Evolutionary conservation across 345 rosid genomes (phyloP), one percentile per base, ranked within the genome.

Genomic region (Cardamine resedifolia): DNA sequence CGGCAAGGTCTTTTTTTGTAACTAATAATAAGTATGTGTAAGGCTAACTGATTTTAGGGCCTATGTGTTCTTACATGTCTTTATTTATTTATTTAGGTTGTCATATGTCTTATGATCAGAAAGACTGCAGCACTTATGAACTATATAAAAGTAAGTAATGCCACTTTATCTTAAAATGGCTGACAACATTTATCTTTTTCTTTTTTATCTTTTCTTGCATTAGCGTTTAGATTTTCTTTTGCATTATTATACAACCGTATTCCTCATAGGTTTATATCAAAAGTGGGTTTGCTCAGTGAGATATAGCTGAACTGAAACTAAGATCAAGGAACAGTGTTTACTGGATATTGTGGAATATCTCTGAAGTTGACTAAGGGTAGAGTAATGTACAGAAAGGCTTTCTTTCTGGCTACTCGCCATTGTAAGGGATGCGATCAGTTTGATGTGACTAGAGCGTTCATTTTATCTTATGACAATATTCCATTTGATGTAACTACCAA

Each of bases 51-150:
- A 10, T 44, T 68, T 41, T 61, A 10, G 50, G 71, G 66, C n/a
- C 61, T 49, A 41, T 51, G 58, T 52, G 66, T 5, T 47, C 72
- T 77, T 64, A 77, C 57, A 30, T 71, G 63, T 38, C 16, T 23
- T 50, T n/a, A n/a, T n/a, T 30, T 76, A 51, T 68, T 9, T 76
- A 6, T 80, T 49, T 77, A 91, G 99, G 96, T 91, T 75, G 97
- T 90, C 78, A 79, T 88, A 66, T 95, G 97, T 79, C 89, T 95
- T 53, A 87, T 95, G 97, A 64, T 95, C 74, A 89, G 98, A 76
- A 95, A 88, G 87, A 88, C 97, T 11, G 83, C 87, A 6, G 83
- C 87, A 50, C 94, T 95, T 48, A 85, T 92, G 96, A 86, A 81
- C 74, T 95, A 91, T 67, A 88, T 95, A 68, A 91, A 91, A 82